These are phyloP conservation scores for Fusarium palustre DNA, from an alignment of 2,329 filamentous ascomycete species.

Conservation along the genomic window DNA sequence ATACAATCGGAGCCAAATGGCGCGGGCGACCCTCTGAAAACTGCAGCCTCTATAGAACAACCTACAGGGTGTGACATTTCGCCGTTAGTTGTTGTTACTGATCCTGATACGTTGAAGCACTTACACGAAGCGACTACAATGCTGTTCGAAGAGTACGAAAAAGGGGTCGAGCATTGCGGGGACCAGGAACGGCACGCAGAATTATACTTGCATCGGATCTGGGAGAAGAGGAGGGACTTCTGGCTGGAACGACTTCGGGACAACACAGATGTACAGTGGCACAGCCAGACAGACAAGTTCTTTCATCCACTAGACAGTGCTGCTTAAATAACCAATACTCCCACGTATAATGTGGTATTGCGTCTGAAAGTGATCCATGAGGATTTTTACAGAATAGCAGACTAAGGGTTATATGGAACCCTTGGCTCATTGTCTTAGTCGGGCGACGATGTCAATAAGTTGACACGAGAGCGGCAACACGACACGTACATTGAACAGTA, in stretches of 20 bases:
- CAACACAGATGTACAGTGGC: slow-evolving; percentile 1
- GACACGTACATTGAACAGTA: neutral
- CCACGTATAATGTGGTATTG: neutral
- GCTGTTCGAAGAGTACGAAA: slow-evolving; percentile 51
- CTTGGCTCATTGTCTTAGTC: neutral
- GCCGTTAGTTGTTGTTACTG: slow-evolving; percentile 43
- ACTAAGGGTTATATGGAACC: neutral
- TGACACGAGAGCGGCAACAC: neutral
- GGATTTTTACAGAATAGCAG: neutral
- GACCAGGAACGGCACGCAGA: slow-evolving; percentile 43
- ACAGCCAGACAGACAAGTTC: neutral
- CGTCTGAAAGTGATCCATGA: neutral
- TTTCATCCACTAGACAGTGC: neutral
- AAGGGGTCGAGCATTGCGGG: slow-evolving; percentile 44
- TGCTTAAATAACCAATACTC: neutral
- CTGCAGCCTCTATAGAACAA: neutral
- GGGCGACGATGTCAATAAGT: neutral
- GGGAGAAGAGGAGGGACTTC: slow-evolving; percentile 45
- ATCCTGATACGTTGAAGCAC: slow-evolving; percentile 41
- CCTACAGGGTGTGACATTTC: neutral
- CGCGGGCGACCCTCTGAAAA: too few relatives aligned
- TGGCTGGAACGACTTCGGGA: slow-evolving; percentile 47
- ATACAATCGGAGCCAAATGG: neutral
- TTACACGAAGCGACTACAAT: slow-evolving; percentile 44
- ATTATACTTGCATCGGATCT: slow-evolving; percentile 50